Base-by-base conservation (phyloP, 2,329 filamentous ascomycete species). In the Zymoseptoria pseudotritici region DNA sequence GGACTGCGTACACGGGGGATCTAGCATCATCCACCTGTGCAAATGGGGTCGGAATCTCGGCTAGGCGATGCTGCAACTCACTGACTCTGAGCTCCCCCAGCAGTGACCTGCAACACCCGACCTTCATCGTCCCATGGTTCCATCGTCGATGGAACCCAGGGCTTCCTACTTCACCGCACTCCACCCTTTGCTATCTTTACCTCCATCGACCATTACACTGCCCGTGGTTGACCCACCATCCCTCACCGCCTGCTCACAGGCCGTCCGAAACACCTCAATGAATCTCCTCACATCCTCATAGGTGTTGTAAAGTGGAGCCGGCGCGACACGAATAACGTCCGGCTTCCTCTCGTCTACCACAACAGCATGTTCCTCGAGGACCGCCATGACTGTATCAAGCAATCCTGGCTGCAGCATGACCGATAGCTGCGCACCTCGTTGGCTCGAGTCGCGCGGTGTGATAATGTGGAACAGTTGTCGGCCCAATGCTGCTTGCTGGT, bases 321-420 rank as follows among this genome's bases (percentile, higher is more conserved):
- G 91, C 1, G 91, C 90, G 1, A 95, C 85, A 1, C 91, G 80
- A 55, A 96, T 86, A 17, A 96, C 91, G 71, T 92, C 86, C 1
- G 92, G 91, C 73, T 89, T 90, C 61, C 91, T 80, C 80, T 94
- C 89, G 71, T 96, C 91, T 46, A 89, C 85, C 0, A 95, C 82
- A 2, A 94, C 85, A 1, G 87, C 89, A 1, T 83, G 81, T 11
- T 83, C 80, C 66, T 89, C 84, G 26, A 96, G 73, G 26, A 80
- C 80, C 51, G 78, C 76, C 61, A 85, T 80, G 2, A 95, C 84
- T 6, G 71, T 71, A n/a, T 93, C 89, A 58, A 96, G 75, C 56
- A 94, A 70, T 0, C 88, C 90, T 0, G 83, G 80, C 19, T 81
- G 76, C 19, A 96, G 78, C 55, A 87, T 73, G 8, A 96, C 75